A percentile compares a stretch with the other conserved stretches of the same genome.
These are phyloP conservation scores for Macroventuria anomochaeta DNA, from an alignment of 2,329 filamentous ascomycete genomes.

Conservation along the genomic window DNA sequence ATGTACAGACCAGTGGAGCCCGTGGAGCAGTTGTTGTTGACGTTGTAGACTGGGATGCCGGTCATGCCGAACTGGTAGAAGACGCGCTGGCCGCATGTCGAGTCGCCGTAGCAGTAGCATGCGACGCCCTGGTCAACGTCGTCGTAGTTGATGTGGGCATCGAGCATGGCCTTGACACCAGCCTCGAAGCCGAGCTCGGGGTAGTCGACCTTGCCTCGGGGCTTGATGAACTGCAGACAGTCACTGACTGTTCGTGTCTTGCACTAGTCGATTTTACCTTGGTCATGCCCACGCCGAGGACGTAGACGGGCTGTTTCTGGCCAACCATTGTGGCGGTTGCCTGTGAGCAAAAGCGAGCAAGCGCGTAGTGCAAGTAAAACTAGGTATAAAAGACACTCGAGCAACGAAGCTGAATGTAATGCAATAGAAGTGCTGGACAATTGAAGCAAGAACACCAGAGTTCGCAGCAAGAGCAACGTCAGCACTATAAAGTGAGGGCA, in stretches of 20 bases:
- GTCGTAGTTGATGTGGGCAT: slow-evolving; percentile 92
- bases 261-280: slow-evolving; percentile 46
- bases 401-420: background rate
- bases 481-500: slow-evolving; percentile 6
- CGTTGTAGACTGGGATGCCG: slow-evolving; percentile 93
- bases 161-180: slow-evolving; percentile 82
- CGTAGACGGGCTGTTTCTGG: slow-evolving; percentile 71
- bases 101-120: slow-evolving; percentile 98
- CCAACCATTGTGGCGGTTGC: slow-evolving; percentile 54
- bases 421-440: background rate
- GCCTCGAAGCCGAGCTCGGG: slow-evolving; percentile 93
- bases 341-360: background rate
- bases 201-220: slow-evolving; percentile 91
- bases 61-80: slow-evolving; percentile 99
- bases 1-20: slow-evolving; percentile 90
- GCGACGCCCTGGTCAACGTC: slow-evolving; percentile 93
- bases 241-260: too few species aligned
- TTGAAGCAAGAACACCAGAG: background rate
- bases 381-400: too few species aligned
- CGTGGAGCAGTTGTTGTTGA: slow-evolving; percentile 98
- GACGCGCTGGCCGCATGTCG: slow-evolving; percentile 91
- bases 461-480: background rate
- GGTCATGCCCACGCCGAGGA: slow-evolving; percentile 97
- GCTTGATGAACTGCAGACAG: slow-evolving; percentile 82
- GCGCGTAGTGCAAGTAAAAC: background rate